Percentiles rank a stretch among this genome's conserved stretches.
phyloP scores from a whole-genome alignment of 225 moss, liverwort and hornwort species.

The Neckera pumila region DNA sequence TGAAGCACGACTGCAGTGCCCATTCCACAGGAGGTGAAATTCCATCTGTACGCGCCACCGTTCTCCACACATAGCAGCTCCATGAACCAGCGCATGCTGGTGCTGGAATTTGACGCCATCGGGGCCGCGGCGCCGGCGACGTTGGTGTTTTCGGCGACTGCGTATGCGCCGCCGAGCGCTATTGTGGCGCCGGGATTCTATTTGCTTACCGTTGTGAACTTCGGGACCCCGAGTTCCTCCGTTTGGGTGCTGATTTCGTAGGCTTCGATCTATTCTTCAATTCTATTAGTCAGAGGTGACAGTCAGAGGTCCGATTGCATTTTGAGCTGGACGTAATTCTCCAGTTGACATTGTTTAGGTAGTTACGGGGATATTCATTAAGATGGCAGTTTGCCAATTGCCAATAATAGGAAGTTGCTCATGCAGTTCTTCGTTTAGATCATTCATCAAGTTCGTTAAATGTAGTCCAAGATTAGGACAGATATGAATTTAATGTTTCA shows the following conservation, averaged over 20 bases:
- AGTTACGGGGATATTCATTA: background rate
- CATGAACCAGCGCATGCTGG: slow-evolving; percentile 16
- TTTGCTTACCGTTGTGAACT: slow-evolving; percentile 9
- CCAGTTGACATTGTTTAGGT: background rate
- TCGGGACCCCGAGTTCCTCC: slow-evolving; percentile 13
- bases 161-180: background rate
- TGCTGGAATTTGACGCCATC: background rate
- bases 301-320: too few relatives aligned
- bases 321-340: background rate
- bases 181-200: slow-evolving; percentile 14
- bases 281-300: background rate
- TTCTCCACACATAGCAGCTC: slow-evolving; percentile 22
- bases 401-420: too few relatives aligned
- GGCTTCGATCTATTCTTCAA: background rate
- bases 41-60: slow-evolving; percentile 2
- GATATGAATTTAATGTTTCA: background rate
- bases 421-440: too few relatives aligned
- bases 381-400: too few relatives aligned
- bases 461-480: background rate
- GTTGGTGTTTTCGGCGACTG: too few relatives aligned
- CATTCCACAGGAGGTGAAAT: background rate
- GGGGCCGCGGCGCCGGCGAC: background rate
- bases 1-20: slow-evolving; percentile 5
- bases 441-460: too few relatives aligned
- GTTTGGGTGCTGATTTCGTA: slow-evolving; percentile 9